Base-by-base conservation (phyloP, 345 rosid genomes). In the Eucalyptus viminalis region DNA sequence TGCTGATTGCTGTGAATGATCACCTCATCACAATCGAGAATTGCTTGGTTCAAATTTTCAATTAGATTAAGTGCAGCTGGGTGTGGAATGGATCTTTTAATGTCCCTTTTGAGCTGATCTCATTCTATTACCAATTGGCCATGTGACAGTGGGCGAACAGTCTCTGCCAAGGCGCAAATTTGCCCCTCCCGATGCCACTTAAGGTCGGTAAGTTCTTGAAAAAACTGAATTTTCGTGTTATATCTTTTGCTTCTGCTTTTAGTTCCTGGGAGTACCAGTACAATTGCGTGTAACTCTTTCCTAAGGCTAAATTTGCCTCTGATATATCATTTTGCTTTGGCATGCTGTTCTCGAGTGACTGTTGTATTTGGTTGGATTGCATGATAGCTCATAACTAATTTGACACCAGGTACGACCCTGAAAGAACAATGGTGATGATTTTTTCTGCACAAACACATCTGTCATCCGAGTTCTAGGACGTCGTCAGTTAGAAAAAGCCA, bases 111-210 rank as follows among this genome's bases (percentile, higher is more conserved):
- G 62, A 72, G 56, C 43, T 24, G 27, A 86, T 49, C 76, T 86
- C 86, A 44, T 60, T 69, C 49, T 47, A 40, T 72, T 49, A 67
- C 86, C 51, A 21, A 50, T 86, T 45, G 49, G 37, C 80, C 3
- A 9, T 45, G 69, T 47, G 31, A 88, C 95, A 97, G 99, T 97
- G 99, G 99, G 99, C 95, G 4, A 96, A 97, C 90, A 96, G 99
- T 93, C 96, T 97, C 44, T 94, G 96, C 89, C 99, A 97, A 93
- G 99, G 99, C 90, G 97, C 99, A 51, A 96, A 95, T 92, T 89
- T 97, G 56, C 99, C 98, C 44, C 96, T 97, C 80, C 97, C 99
- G 11, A 88, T 94, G 89, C 99, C 98, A 80, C 92, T 96, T 86
- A 95, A 96, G 97, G 99, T 97, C n/a, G 88, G 90, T 86, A 45